Conservation (phyloP, 768 basidiomycete genomes). For the Suillus fuscotomentosus region DNA sequence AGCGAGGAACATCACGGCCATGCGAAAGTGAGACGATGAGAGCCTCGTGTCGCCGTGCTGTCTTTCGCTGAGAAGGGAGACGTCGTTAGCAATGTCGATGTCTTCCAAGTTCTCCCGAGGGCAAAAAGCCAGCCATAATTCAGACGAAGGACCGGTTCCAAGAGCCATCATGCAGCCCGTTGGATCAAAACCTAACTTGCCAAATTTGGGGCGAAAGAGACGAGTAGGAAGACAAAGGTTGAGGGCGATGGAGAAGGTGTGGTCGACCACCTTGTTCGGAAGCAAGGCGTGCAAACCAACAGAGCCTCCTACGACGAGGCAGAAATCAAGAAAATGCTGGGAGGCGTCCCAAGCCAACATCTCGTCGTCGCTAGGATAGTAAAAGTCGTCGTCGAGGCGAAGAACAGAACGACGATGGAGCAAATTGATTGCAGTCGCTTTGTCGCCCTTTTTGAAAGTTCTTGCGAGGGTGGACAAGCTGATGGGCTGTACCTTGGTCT, state of each 20-base stretch:
- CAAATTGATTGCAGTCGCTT: too few relatives aligned
- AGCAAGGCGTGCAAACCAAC: neutral
- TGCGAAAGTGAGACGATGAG: neutral
- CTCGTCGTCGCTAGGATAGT: too few relatives aligned
- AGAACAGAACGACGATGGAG: too few relatives aligned
- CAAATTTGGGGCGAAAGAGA: neutral
- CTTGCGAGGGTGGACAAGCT: too few relatives aligned
- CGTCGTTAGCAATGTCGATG: neutral
- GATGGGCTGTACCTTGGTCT: too few relatives aligned
- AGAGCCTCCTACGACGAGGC: too few relatives aligned
- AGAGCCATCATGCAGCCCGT: neutral
- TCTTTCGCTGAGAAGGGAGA: neutral
- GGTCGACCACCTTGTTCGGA: neutral
- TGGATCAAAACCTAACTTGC: neutral
- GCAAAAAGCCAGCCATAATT: neutral
- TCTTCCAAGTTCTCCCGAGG: neutral
- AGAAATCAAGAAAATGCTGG: too few relatives aligned
- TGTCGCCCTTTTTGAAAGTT: too few relatives aligned
- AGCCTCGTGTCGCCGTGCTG: neutral
- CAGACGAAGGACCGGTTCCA: fast-evolving
- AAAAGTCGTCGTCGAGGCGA: too few relatives aligned
- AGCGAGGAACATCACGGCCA: neutral
- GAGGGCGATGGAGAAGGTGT: neutral
- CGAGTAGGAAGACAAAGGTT: neutral
- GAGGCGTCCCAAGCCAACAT: too few relatives aligned